Base-by-base conservation (phyloP, 1,284 basidiomycete species). In the Tilletia setariae region DNA sequence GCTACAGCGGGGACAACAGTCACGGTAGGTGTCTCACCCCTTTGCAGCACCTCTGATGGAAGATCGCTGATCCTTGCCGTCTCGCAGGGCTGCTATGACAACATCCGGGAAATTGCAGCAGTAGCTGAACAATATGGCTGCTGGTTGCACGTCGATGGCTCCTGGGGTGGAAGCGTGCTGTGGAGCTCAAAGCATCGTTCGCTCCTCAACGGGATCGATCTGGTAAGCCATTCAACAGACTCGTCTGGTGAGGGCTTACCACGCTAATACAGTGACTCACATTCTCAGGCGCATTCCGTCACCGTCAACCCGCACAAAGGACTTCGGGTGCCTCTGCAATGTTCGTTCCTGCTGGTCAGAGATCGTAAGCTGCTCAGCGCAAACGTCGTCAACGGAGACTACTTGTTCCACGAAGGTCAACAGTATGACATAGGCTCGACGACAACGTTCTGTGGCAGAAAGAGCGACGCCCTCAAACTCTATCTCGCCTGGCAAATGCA, bases 251-350 rank as follows among this genome's bases (percentile, higher is more conserved):
- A n/a, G n/a, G n/a, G n/a, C n/a, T n/a, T 19, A 44, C 43, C 11
- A 44, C 11, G 19, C 43, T 44, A 19, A 19, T 44, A 44, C 44
- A 46, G 15, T 21, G 70, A 46, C 44, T 46, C 44, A 13, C 13
- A 46, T n/a, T 46, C 75, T 47, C 68, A 47, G 53, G 82, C 82
- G 1, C 74, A 85, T 67, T 83, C 80, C 67, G 72, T 85, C 66
- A 81, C 83, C 15, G 75, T 84, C 69, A 84, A 82, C 56, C 83
- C 84, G 7, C 84, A 85, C 77, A 85, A 85, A 71, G 79, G 84
- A 69, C 74, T 85, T 53, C 82, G 79, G 30, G 79, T 82, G 16
- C 82, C 84, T 8, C 79, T 83, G 40, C 84, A 84, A 40, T 84
- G 83, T 70, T 83, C 82, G 11, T 84, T 84, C 75, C 65, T 84